A percentile compares a stretch with the other conserved stretches of the same genome.
phyloP scores from a whole-genome alignment of 2,329 filamentous ascomycete genomes.

The Trichophyton verrucosum region DNA sequence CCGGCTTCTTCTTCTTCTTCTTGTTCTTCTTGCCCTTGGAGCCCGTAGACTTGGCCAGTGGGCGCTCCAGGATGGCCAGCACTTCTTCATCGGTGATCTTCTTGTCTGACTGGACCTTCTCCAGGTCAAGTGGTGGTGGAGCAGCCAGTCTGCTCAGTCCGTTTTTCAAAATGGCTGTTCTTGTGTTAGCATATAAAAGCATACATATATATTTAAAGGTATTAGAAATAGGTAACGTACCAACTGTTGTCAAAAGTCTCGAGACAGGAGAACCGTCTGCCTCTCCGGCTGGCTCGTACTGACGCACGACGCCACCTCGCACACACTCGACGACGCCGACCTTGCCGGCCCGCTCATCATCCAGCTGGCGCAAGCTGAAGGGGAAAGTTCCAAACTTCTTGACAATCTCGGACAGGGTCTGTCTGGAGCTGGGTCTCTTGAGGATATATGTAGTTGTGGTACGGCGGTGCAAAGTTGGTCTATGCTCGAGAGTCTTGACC shows the following conservation, averaged over 20 bases:
- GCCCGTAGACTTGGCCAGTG: constrained; percentile 49
- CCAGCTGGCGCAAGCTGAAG: constrained; percentile 92
- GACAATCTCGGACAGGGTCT: constrained; percentile 84
- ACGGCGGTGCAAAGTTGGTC: constrained; percentile 83
- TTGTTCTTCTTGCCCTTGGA: constrained; percentile 80
- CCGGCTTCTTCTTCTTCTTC: constrained; percentile 56
- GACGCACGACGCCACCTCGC: constrained; percentile 77
- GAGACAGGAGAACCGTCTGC: constrained; percentile 78
- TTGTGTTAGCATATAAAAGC: constrained; percentile 13
- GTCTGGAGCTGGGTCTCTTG: constrained; percentile 86
- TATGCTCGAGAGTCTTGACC: constrained; percentile 80
- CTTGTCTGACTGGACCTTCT: constrained; percentile 86
- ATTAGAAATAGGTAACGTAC: constrained; percentile 46
- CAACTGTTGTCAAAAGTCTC: constrained; percentile 78
- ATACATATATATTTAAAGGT: not conserved
- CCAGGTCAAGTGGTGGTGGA: constrained; percentile 61
- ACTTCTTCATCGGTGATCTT: constrained; percentile 96
- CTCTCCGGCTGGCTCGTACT: constrained; percentile 92
- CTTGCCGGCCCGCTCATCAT: constrained; percentile 91
- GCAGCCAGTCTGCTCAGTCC: constrained; percentile 76
- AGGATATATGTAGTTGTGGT: constrained; percentile 84
- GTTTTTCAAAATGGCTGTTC: constrained; percentile 87
- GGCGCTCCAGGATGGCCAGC: constrained; percentile 84
- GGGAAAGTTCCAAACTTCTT: constrained; percentile 98
- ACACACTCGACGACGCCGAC: constrained; percentile 95